phyloP scores from a whole-genome alignment of 108 stramenopile species.

The Aurantiochytrium sp. region DNA sequence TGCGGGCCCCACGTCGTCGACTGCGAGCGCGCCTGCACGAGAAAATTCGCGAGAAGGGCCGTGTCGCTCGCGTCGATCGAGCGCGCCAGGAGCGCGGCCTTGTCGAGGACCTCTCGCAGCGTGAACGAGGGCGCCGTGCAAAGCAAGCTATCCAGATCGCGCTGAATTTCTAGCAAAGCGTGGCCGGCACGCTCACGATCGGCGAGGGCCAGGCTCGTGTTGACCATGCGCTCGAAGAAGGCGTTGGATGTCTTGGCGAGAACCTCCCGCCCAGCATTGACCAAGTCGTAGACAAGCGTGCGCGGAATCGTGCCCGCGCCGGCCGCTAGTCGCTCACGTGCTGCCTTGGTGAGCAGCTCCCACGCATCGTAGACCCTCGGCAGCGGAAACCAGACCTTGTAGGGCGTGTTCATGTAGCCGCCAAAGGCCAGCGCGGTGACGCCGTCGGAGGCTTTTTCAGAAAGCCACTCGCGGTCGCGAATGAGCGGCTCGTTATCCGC shows the following conservation, averaged over 20 bases:
- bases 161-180: neutral
- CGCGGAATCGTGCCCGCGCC: neutral
- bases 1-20: constrained; percentile 24
- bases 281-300: neutral
- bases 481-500: neutral
- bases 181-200: neutral
- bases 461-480: neutral
- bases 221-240: neutral
- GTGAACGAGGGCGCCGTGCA: neutral
- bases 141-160: neutral
- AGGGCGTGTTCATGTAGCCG: neutral
- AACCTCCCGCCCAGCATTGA: constrained; percentile 6
- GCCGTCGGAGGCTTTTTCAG: neutral
- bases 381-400: neutral
- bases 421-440: neutral
- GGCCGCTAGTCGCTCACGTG: neutral
- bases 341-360: neutral
- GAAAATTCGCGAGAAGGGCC: neutral
- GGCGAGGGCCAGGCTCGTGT: neutral
- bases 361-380: neutral
- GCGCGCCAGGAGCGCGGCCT: neutral
- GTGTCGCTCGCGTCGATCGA: neutral
- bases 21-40: neutral
- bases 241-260: neutral
- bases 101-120: neutral